A percentile compares a stretch with the other conserved stretches of the same genome.
phyloP scores from a whole-genome alignment of 805 yeast genomes.

The Metschnikowia bowlesiae region DNA sequence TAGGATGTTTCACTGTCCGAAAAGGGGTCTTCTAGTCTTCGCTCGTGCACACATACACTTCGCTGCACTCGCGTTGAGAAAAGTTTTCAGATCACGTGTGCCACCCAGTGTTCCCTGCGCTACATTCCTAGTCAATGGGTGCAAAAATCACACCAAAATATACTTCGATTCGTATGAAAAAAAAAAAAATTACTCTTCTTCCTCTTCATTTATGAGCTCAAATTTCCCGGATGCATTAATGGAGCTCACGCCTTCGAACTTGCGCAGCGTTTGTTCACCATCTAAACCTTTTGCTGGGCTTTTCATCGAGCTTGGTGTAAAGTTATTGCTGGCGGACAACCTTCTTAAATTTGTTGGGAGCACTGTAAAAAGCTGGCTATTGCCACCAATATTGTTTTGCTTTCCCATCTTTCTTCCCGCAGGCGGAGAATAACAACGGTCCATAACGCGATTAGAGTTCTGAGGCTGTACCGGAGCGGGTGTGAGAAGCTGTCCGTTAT shows the following conservation, averaged over 20 bases:
- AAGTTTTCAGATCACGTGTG: constrained; percentile 19
- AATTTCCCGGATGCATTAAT: background rate
- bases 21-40: constrained; percentile 2
- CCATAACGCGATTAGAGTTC: background rate
- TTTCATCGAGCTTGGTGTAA: background rate
- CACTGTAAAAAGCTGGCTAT: background rate
- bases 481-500: constrained; percentile 4
- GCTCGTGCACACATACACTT: background rate
- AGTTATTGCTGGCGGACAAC: background rate
- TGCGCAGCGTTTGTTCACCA: background rate
- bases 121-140: constrained; percentile 4
- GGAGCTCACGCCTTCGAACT: background rate
- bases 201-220: constrained; percentile 5
- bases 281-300: background rate
- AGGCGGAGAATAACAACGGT: constrained; percentile 3
- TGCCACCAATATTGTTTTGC: background rate
- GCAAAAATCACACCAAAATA: constrained; percentile 5
- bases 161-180: background rate
- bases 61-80: constrained; percentile 15
- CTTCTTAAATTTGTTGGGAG: background rate
- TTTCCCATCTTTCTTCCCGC: background rate
- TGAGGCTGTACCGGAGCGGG: constrained; percentile 10
- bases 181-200: background rate
- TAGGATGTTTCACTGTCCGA: constrained; percentile 4
- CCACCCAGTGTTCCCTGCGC: background rate